These are phyloP conservation scores for Alternaria ventricosa DNA, from an alignment of 2,329 filamentous ascomycete genomes.

Conservation along the genomic window DNA sequence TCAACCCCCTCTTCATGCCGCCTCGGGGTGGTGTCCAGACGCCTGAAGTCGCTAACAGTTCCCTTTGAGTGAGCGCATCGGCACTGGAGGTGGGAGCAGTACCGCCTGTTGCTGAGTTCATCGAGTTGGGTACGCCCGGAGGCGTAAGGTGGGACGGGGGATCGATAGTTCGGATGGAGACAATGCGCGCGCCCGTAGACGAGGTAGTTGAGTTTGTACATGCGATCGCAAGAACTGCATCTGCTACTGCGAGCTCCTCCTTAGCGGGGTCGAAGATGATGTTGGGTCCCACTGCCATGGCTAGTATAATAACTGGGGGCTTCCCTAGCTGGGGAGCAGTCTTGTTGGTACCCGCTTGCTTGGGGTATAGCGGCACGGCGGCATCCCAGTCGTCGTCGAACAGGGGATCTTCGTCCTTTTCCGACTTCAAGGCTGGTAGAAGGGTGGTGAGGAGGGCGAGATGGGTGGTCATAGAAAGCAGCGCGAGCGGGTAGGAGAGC, in stretches of 20 bases:
- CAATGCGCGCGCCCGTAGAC: conserved; percentile 41
- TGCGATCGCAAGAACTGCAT: conserved; percentile 85
- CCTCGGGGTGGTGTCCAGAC: conserved; percentile 89
- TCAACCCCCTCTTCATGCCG: conserved; percentile 75
- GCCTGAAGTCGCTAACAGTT: conserved; percentile 65
- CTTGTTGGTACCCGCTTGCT: conserved; percentile 37
- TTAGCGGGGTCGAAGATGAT: conserved; percentile 92
- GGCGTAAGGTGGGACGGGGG: conserved; percentile 58
- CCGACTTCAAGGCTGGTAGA: conserved; percentile 83
- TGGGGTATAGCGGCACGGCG: conserved; percentile 76
- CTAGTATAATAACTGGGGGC: conserved; percentile 88
- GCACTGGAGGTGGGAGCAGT: conserved; percentile 45
- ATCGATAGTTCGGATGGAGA: conserved; percentile 58
- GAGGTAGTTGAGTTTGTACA: conserved; percentile 57
- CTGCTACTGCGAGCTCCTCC: conserved; percentile 92
- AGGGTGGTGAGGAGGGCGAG: conserved; percentile 88
- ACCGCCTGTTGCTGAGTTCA: conserved; percentile 55
- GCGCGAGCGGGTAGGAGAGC: conserved; percentile 88
- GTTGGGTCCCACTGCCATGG: conserved; percentile 84
- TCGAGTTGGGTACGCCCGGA: conserved; percentile 56
- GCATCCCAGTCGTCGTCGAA: conserved; percentile 98
- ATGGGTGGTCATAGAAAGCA: conserved; percentile 91
- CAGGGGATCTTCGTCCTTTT: conserved; percentile 92
- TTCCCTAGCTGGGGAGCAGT: conserved; percentile 50
- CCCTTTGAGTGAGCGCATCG: conserved; percentile 55